Evolutionary conservation across 1,284 basidiomycete genomes (phyloP).

Genomic region (Pyrrhoderma noxium): DNA sequence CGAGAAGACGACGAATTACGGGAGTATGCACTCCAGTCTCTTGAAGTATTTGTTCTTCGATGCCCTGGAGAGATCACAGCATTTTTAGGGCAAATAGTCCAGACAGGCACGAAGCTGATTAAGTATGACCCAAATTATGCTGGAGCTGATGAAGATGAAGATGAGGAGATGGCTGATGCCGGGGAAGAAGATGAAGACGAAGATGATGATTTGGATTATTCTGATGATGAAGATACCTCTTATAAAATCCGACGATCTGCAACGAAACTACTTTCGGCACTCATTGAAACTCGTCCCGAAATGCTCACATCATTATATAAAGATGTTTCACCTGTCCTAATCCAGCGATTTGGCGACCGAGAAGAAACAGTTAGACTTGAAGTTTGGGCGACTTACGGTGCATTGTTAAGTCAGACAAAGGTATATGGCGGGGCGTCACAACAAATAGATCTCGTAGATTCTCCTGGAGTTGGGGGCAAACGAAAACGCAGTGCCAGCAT

Average conservation of each 20-base stretch:
- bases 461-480: slow-evolving; percentile 52
- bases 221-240: slow-evolving; percentile 97
- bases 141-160: slow-evolving; percentile 69
- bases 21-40: slow-evolving; percentile 70
- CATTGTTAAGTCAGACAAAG: slow-evolving; percentile 78
- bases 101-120: slow-evolving; percentile 69
- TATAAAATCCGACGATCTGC: slow-evolving; percentile 96
- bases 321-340: slow-evolving; percentile 80
- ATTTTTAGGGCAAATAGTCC: slow-evolving; percentile 63
- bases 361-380: slow-evolving; percentile 96
- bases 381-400: slow-evolving; percentile 81
- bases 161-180: slow-evolving; percentile 72
- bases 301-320: slow-evolving; percentile 74
- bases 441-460: slow-evolving; percentile 37
- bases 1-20: slow-evolving; percentile 76
- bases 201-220: slow-evolving; percentile 69
- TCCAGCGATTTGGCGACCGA: slow-evolving; percentile 88
- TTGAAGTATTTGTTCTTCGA: slow-evolving; percentile 78
- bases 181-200: slow-evolving; percentile 78
- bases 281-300: slow-evolving; percentile 86
- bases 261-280: slow-evolving; percentile 80
- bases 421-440: slow-evolving; percentile 51
- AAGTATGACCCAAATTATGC: slow-evolving; percentile 97
- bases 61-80: slow-evolving; percentile 78
- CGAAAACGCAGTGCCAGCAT: slow-evolving; percentile 60